These are phyloP conservation scores for Metschnikowia colocasiae DNA, from an alignment of 805 yeast species.

Conservation along the genomic window DNA sequence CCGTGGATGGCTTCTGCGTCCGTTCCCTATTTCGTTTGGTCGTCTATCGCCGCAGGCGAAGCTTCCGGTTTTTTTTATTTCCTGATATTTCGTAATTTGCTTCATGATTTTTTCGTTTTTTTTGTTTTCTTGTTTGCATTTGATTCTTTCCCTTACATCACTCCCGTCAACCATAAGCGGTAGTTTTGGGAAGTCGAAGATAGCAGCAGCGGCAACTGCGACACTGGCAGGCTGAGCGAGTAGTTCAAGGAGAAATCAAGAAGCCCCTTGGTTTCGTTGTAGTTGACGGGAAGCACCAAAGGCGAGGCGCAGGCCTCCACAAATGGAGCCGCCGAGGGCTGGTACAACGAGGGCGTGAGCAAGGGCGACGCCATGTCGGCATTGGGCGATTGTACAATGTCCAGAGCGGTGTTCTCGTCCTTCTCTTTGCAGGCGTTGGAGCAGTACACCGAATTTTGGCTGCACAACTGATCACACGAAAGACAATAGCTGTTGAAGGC, in stretches of 20 bases:
- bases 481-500: conserved; percentile 23
- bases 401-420: conserved; percentile 27
- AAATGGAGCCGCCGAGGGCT: conserved; percentile 17
- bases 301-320: conserved; percentile 22
- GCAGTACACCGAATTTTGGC: conserved; percentile 22
- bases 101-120: neutral
- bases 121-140: neutral
- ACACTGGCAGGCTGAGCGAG: conserved; percentile 21
- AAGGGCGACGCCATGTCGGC: conserved; percentile 34
- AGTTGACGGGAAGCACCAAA: conserved; percentile 21
- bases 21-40: neutral
- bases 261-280: conserved; percentile 19
- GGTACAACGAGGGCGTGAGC: conserved; percentile 35
- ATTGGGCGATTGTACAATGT: conserved; percentile 15
- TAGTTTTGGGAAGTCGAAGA: conserved; percentile 36
- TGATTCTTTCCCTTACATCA: conserved; percentile 7
- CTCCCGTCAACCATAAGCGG: conserved; percentile 37
- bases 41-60: neutral
- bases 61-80: neutral
- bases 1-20: neutral
- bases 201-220: conserved; percentile 14
- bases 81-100: neutral
- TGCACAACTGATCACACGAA: conserved; percentile 20
- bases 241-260: conserved; percentile 35
- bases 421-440: conserved; percentile 30